Conservation (phyloP, 495 filamentous ascomycete species). For the Neurospora sp. region DNA sequence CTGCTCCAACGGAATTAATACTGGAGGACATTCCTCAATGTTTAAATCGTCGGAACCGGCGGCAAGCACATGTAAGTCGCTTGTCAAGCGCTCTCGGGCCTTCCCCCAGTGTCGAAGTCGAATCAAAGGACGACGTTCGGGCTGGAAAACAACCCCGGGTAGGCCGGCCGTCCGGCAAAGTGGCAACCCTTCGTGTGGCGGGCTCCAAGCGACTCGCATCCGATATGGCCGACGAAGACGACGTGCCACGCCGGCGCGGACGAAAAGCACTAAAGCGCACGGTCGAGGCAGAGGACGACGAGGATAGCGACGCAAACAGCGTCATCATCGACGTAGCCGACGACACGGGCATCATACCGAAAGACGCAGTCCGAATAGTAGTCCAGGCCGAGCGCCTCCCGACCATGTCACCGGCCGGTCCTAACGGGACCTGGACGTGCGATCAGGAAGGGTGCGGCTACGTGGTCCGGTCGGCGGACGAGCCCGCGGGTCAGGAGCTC, state of each 20-base stretch:
- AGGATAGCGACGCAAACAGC: conserved; percentile 29
- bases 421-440: conserved; percentile 61
- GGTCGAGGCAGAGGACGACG: conserved; percentile 17
- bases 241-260: conserved; percentile 1
- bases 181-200: conserved; percentile 21
- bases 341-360: conserved; percentile 5
- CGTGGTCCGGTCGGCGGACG: conserved; percentile 49
- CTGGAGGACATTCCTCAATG: conserved; percentile 16
- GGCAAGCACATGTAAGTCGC: neutral
- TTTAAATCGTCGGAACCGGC: neutral
- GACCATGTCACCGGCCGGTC: conserved; percentile 37
- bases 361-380: conserved; percentile 23
- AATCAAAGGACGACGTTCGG: conserved; percentile 5
- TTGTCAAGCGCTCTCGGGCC: neutral
- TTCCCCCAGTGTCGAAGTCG: conserved; percentile 1
- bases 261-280: conserved; percentile 23
- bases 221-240: conserved; percentile 23
- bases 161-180: conserved; percentile 23
- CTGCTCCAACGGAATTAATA: conserved; percentile 5
- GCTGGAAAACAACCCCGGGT: conserved; percentile 8
- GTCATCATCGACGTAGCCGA: conserved; percentile 6
- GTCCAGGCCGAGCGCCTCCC: conserved; percentile 35
- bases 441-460: conserved; percentile 56
- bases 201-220: conserved; percentile 25
- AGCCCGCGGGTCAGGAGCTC: conserved; percentile 44